Conservation (phyloP, 1,139 yeast genomes). For the Tardiomyces blankii region DNA sequence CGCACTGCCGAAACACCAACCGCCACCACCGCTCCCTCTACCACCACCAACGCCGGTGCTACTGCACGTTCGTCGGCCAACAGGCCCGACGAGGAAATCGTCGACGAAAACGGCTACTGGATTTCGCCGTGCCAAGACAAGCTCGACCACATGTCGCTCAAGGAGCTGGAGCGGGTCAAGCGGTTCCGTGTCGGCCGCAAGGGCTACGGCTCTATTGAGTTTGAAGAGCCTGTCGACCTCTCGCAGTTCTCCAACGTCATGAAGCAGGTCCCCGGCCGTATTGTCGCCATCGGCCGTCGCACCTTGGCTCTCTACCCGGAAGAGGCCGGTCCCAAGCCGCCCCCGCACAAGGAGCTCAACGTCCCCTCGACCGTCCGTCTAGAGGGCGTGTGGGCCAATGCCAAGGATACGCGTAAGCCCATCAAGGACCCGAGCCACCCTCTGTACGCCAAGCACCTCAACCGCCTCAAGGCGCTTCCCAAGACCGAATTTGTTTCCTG, state of each 20-base stretch:
- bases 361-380: conserved; percentile 62
- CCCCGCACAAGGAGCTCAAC: conserved; percentile 72
- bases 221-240: conserved; percentile 73
- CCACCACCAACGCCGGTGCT: neutral
- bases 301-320: conserved; percentile 70
- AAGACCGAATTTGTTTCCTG: conserved; percentile 61
- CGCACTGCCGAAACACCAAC: neutral
- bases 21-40: neutral
- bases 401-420: conserved; percentile 62
- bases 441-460: conserved; percentile 56
- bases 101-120: conserved; percentile 72
- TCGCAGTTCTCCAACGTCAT: conserved; percentile 47
- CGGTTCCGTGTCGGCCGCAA: conserved; percentile 71
- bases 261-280: conserved; percentile 48
- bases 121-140: conserved; percentile 64
- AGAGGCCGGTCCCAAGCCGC: conserved; percentile 45
- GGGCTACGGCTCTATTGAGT: conserved; percentile 68
- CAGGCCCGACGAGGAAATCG: conserved; percentile 28
- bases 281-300: conserved; percentile 50
- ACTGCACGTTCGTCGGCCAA: neutral
- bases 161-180: conserved; percentile 53
- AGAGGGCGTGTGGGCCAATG: conserved; percentile 67
- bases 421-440: conserved; percentile 73
- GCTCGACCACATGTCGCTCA: conserved; percentile 45
- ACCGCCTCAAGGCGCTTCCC: conserved; percentile 49